Conservation (phyloP, 176 grass and related monocot species). For the Themeda triandra region DNA sequence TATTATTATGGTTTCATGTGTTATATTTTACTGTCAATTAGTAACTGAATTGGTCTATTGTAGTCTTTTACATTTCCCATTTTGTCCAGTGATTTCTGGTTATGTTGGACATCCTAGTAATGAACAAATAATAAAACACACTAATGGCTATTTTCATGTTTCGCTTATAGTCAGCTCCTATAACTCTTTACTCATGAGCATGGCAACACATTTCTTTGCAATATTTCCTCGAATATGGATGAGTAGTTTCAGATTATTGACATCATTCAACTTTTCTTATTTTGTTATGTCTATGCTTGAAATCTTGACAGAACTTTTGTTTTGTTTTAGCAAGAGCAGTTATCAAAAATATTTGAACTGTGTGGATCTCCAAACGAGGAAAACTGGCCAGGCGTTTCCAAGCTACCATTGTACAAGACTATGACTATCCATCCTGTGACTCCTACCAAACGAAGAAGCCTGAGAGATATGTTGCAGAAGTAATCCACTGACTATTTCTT, state of each 20-base stretch:
- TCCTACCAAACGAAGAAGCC: slow-evolving; percentile 43
- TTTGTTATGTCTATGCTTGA: slow-evolving; percentile 9
- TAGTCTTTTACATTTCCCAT: background rate
- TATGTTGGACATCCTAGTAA: background rate
- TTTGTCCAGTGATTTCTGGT: background rate
- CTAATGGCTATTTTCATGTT: background rate
- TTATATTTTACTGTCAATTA: background rate
- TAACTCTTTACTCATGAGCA: background rate
- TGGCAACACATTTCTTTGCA: background rate
- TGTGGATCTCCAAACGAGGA: slow-evolving; percentile 79
- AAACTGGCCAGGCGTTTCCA: slow-evolving; percentile 67
- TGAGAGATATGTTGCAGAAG: slow-evolving; percentile 63
- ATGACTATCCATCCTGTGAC: slow-evolving; percentile 51
- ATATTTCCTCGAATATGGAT: background rate
- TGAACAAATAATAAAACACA: background rate
- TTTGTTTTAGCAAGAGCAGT: slow-evolving; percentile 61
- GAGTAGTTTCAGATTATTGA: background rate
- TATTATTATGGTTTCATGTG: background rate
- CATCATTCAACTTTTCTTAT: background rate
- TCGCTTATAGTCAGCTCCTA: background rate
- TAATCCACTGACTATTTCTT: slow-evolving; percentile 33
- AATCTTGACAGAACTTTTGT: slow-evolving; percentile 22
- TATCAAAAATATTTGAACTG: slow-evolving; percentile 74
- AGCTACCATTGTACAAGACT: slow-evolving; percentile 64
- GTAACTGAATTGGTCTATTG: background rate